Evolutionary conservation across 2,329 filamentous ascomycete genomes (phyloP), one percentile per base, ranked within the genome.

Genomic region (Daldinia eschscholtzii): DNA sequence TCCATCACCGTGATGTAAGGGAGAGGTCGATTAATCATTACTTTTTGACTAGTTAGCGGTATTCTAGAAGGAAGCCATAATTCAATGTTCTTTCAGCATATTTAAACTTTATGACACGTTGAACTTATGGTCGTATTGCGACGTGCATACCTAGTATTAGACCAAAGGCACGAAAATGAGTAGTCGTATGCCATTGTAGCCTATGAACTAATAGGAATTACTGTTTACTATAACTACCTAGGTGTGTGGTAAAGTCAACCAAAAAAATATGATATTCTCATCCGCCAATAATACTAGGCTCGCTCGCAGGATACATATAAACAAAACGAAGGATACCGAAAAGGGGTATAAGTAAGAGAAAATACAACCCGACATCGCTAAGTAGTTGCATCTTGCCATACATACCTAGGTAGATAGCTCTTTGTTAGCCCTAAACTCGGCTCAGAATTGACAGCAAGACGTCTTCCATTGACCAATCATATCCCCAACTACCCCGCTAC

Each of bases 381-480:
- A 61, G 18, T 50, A 53, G 30, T 44, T 55, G 30, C 50, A 13
- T 39, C 46, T 53, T 48, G 6, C 28, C 6, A 41, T 56, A 42
- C 26, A 30, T 63, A 35, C 33, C 33, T 35, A 35, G 15, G 7
- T 48, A 15, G 35, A 23, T 55, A 52, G 42, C 48, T 64, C 67
- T 46, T 44, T 41, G 39, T 55, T 52, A 62, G 56, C 65, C 61
- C 50, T 64, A 65, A 61, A 53, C 48, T 52, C 46, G 46, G 48
- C 26, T 28, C 42, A 48, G 60, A 56, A 52, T 57, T 46, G 64
- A 70, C 70, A 72, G 64, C 67, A 63, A 72, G 57, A 70, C 59
- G 44, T 28, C 26, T 13, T 18, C 33, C 53, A 62, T 65, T 66
- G 61, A 46, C 70, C 70, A 72, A 72, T 72, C 64, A 70, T 50